A percentile compares a stretch with the other conserved stretches of the same genome.
phyloP scores from a whole-genome alignment of 164 flowering plant species.

The Brasenia schreberi region DNA sequence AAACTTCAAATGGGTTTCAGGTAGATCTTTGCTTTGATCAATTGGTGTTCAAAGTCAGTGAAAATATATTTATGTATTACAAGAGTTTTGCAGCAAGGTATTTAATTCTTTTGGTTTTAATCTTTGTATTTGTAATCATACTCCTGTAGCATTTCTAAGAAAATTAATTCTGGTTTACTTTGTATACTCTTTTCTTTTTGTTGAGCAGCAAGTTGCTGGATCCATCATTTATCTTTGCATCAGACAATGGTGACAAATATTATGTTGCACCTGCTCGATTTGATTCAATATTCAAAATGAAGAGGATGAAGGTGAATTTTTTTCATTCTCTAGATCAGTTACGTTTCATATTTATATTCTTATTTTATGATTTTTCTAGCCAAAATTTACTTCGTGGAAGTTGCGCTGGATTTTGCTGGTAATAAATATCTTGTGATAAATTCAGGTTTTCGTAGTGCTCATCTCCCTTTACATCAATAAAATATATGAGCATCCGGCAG shows the following conservation, averaged over 20 bases:
- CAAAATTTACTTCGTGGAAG: too few species aligned
- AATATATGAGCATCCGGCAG: too few species aligned
- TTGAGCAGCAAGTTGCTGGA: slow-evolving; percentile 89
- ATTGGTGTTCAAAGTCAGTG: slow-evolving; percentile 75
- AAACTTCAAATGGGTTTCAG: slow-evolving; percentile 19
- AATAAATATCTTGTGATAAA: too few species aligned
- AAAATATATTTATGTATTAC: slow-evolving; percentile 71
- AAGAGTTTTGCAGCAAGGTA: slow-evolving; percentile 98
- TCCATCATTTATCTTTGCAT: slow-evolving; percentile 85
- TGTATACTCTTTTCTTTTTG: slow-evolving; percentile 4
- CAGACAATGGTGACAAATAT: slow-evolving; percentile 86
- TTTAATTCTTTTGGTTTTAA: too few species aligned
- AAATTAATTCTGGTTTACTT: neutral
- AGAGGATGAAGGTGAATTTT: slow-evolving; percentile 65
- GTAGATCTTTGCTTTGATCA: slow-evolving; percentile 97
- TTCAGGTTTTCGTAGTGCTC: too few species aligned
- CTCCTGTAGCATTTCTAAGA: too few species aligned
- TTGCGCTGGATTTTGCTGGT: too few species aligned
- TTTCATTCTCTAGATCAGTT: neutral
- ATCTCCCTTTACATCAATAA: too few species aligned
- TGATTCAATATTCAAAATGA: slow-evolving; percentile 57
- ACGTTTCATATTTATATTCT: too few species aligned
- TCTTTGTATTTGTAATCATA: too few species aligned
- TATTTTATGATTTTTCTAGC: too few species aligned
- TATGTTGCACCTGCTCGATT: slow-evolving; percentile 74